Conservation (phyloP, 2,329 filamentous ascomycete species). For the Aureobasidium sp. region DNA sequence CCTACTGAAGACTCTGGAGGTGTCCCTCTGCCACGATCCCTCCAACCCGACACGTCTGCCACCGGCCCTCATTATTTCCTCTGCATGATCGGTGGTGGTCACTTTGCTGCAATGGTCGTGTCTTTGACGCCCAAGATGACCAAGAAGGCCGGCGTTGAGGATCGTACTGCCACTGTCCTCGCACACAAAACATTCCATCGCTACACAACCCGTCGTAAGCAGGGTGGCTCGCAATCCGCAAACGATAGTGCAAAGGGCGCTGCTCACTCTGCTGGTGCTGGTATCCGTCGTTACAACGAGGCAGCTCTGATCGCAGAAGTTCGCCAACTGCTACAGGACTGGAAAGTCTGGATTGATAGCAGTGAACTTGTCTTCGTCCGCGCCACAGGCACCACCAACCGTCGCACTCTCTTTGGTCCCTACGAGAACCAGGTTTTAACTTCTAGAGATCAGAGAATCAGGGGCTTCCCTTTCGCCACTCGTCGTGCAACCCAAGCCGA, state of each 20-base stretch:
- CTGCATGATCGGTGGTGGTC: conserved; percentile 97
- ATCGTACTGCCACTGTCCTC: conserved; percentile 77
- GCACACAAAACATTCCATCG: conserved; percentile 97
- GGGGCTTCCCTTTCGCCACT: conserved; percentile 90
- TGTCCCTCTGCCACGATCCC: conserved; percentile 42
- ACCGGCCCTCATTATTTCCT: conserved; percentile 83
- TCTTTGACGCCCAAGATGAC: conserved; percentile 73
- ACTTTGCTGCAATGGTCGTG: conserved; percentile 95
- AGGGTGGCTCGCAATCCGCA: conserved; percentile 89
- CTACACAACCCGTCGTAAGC: conserved; percentile 92
- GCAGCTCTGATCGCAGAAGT: conserved; percentile 85
- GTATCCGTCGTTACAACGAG: conserved; percentile 88
- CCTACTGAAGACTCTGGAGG: conserved; percentile 48
- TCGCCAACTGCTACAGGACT: conserved; percentile 69
- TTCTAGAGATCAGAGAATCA: conserved; percentile 69
- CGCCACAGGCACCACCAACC: conserved; percentile 79
- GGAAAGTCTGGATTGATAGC: conserved; percentile 78
- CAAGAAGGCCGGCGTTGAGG: conserved; percentile 65
- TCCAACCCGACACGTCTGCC: conserved; percentile 43
- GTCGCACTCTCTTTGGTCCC: conserved; percentile 79
- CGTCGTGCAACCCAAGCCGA: conserved; percentile 87
- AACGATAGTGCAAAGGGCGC: conserved; percentile 92
- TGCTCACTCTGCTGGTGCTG: conserved; percentile 88
- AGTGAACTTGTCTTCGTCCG: conserved; percentile 82
- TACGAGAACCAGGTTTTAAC: conserved; percentile 83